A percentile compares a stretch with the other conserved stretches of the same genome.
phyloP scores from a whole-genome alignment of 1,139 yeast species.

The Pneumocystis jirovecii region DNA sequence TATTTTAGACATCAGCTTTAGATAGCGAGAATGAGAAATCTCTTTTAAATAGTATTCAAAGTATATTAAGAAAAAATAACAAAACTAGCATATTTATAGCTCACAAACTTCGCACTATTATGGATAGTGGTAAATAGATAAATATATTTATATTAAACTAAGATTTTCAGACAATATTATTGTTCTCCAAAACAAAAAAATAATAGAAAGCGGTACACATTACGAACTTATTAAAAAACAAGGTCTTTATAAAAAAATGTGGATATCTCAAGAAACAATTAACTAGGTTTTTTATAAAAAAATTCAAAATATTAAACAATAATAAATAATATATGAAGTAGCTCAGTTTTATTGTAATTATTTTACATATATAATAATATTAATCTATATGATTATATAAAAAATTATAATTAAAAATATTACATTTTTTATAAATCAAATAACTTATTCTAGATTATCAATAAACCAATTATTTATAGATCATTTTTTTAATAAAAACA shows the following conservation, averaged over 20 bases:
- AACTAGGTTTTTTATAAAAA: background rate
- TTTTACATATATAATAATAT: background rate
- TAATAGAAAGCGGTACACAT: conserved; percentile 54
- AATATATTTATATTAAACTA: conserved; percentile 42
- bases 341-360: background rate
- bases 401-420: background rate
- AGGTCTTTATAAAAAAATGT: conserved; percentile 21
- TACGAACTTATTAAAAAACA: conserved; percentile 28
- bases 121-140: conserved; percentile 73
- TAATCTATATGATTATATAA: background rate
- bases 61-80: conserved; percentile 42
- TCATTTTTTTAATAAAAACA: background rate
- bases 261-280: background rate
- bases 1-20: conserved; percentile 52
- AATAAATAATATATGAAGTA: background rate
- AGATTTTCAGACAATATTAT: conserved; percentile 54
- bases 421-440: background rate
- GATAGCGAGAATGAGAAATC: conserved; percentile 56
- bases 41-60: conserved; percentile 46
- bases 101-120: conserved; percentile 79
- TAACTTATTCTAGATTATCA: background rate
- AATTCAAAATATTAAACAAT: background rate
- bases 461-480: background rate
- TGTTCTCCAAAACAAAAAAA: conserved; percentile 58
- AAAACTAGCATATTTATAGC: conserved; percentile 80